Conservation (phyloP, 768 basidiomycete genomes). For the Trametes maxima region DNA sequence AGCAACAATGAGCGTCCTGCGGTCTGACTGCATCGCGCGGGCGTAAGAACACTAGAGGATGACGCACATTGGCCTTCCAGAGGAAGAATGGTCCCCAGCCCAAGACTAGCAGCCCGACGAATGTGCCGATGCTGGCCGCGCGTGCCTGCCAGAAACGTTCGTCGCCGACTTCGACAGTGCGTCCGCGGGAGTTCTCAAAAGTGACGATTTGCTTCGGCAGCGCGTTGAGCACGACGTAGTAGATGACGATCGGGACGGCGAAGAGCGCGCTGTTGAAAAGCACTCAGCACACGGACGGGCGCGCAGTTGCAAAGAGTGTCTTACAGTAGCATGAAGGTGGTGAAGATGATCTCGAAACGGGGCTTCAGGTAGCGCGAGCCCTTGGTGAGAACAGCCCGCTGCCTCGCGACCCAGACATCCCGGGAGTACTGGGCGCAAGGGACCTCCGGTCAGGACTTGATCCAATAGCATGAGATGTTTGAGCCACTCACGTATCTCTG, state of each 20-base stretch:
- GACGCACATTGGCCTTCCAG: conserved; percentile 49
- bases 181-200: conserved; percentile 18
- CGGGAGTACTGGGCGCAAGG: conserved; percentile 41
- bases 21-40: background rate
- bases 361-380: conserved; percentile 47
- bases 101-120: conserved; percentile 41
- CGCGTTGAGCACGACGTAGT: conserved; percentile 36
- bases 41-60: background rate
- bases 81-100: conserved; percentile 44
- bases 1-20: background rate
- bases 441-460: background rate
- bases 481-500: conserved; percentile 38
- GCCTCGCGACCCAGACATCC: conserved; percentile 47
- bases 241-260: conserved; percentile 42
- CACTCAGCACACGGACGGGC: background rate
- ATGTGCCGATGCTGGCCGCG: conserved; percentile 38
- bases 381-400: conserved; percentile 40
- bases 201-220: conserved; percentile 30
- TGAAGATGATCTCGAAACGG: conserved; percentile 47
- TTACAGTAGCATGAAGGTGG: conserved; percentile 43
- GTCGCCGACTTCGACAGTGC: conserved; percentile 22
- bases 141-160: conserved; percentile 39
- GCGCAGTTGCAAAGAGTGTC: conserved; percentile 19
- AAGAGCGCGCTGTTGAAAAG: conserved; percentile 38
- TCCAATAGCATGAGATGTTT: background rate